Conservation (phyloP, 2,329 filamentous ascomycete species). For the Ophiostoma novo-ulmi region DNA sequence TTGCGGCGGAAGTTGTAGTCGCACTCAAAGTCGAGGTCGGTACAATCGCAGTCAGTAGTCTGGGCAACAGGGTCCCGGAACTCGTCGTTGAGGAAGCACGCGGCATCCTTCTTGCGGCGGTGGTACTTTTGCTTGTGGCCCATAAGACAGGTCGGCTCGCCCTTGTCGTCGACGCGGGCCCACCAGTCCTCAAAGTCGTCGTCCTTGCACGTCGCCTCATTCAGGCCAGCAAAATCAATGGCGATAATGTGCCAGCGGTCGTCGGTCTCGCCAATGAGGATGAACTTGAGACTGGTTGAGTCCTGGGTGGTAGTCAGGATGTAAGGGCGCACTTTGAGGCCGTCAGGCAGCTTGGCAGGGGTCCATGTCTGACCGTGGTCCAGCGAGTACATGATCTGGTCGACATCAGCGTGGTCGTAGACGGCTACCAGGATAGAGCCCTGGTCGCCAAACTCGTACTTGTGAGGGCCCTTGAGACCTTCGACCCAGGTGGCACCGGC, state of each 20-base stretch:
- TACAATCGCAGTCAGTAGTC: constrained; percentile 74
- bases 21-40: constrained; percentile 84
- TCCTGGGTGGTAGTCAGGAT: constrained; percentile 84
- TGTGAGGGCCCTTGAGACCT: constrained; percentile 74
- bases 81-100: constrained; percentile 82
- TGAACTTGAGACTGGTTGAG: constrained; percentile 86
- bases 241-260: constrained; percentile 61
- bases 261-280: constrained; percentile 62
- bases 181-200: constrained; percentile 84
- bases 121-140: constrained; percentile 85
- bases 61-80: constrained; percentile 72
- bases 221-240: constrained; percentile 76
- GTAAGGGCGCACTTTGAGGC: constrained; percentile 62
- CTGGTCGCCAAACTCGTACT: constrained; percentile 93
- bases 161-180: constrained; percentile 73
- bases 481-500: constrained; percentile 80
- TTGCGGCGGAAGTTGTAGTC: constrained; percentile 80
- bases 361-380: constrained; percentile 87
- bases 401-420: constrained; percentile 61
- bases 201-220: constrained; percentile 71
- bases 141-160: constrained; percentile 85
- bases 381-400: constrained; percentile 67
- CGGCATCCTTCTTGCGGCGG: constrained; percentile 77
- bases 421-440: constrained; percentile 84
- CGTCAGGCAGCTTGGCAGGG: constrained; percentile 60